These are phyloP conservation scores for Lasiodiplodia theobromae DNA, from an alignment of 2,329 filamentous ascomycete genomes.

Conservation along the genomic window DNA sequence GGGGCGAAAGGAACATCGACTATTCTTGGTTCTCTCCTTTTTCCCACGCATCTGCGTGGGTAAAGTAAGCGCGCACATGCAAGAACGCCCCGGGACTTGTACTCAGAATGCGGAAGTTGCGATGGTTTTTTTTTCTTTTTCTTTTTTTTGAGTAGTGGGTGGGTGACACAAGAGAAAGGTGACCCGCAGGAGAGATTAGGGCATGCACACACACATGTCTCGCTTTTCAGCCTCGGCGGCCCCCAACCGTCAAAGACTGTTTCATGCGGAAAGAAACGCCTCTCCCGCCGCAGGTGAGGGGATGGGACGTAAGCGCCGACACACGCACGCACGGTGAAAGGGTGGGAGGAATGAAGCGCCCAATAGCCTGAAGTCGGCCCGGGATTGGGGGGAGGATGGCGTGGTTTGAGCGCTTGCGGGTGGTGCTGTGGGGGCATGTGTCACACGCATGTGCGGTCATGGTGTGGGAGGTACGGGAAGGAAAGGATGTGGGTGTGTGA, in stretches of 20 bases:
- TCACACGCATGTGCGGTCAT: neutral
- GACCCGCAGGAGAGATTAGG: neutral
- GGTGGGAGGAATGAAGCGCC: neutral
- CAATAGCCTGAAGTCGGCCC: neutral
- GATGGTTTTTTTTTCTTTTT: neutral
- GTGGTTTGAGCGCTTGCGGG: neutral
- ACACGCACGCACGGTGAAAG: neutral
- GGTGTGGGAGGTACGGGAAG: neutral
- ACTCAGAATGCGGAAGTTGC: neutral
- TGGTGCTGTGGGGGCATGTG: neutral
- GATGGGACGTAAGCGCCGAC: neutral
- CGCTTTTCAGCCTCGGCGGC: neutral
- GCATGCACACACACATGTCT: too few relatives aligned
- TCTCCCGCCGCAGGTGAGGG: neutral
- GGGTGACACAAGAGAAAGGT: neutral
- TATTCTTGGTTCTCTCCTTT: neutral
- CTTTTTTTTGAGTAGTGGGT: neutral
- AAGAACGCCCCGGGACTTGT: neutral
- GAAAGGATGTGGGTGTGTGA: neutral
- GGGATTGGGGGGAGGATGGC: neutral
- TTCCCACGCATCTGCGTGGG: neutral
- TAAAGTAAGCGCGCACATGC: neutral
- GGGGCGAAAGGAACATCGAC: neutral
- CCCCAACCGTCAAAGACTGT: neutral
- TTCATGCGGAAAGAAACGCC: neutral